These are phyloP conservation scores for Magnaporthiopsis poae DNA, from an alignment of 2,329 filamentous ascomycete species.

Conservation along the genomic window DNA sequence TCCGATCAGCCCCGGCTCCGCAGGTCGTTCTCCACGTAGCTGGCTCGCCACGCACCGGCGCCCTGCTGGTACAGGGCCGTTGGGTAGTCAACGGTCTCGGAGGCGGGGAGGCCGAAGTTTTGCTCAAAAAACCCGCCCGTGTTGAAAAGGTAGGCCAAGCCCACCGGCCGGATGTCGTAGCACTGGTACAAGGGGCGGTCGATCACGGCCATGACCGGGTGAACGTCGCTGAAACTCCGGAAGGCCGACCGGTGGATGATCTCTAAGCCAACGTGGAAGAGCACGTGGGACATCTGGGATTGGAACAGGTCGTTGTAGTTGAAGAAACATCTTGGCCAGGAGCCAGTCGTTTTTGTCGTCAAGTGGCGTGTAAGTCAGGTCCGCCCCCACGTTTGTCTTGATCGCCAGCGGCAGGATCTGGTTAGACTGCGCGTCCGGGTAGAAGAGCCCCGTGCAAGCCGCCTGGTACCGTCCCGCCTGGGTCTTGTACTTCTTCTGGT, in stretches of 20 bases:
- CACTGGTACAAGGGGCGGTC: constrained; percentile 24
- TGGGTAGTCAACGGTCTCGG: constrained; percentile 20
- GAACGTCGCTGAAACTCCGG: constrained; percentile 33
- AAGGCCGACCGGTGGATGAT: constrained; percentile 34
- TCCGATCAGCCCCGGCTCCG: constrained; percentile 29
- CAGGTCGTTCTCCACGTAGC: constrained; percentile 31
- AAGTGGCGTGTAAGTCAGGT: constrained; percentile 36
- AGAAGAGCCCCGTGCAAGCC: constrained; percentile 37
- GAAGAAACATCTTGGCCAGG: constrained; percentile 40
- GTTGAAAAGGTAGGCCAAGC: constrained; percentile 17
- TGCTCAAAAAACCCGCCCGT: constrained; percentile 22
- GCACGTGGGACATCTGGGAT: constrained; percentile 33
- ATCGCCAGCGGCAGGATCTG: constrained; percentile 40
- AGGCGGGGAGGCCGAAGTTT: constrained; percentile 23
- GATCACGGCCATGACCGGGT: constrained; percentile 32
- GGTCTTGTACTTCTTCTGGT: constrained; percentile 21
- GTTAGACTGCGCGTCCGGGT: constrained; percentile 27
- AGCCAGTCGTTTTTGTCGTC: constrained; percentile 37
- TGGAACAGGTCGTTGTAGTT: constrained; percentile 38
- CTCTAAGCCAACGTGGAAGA: constrained; percentile 33
- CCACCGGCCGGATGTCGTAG: constrained; percentile 22
- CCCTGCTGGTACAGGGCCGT: constrained; percentile 20
- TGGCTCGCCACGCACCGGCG: constrained; percentile 24
- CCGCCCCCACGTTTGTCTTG: constrained; percentile 31
- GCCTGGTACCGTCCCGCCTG: constrained; percentile 25